These are phyloP conservation scores for Xerocomellus chrysenteron DNA, from an alignment of 768 basidiomycete genomes.

Conservation along the genomic window DNA sequence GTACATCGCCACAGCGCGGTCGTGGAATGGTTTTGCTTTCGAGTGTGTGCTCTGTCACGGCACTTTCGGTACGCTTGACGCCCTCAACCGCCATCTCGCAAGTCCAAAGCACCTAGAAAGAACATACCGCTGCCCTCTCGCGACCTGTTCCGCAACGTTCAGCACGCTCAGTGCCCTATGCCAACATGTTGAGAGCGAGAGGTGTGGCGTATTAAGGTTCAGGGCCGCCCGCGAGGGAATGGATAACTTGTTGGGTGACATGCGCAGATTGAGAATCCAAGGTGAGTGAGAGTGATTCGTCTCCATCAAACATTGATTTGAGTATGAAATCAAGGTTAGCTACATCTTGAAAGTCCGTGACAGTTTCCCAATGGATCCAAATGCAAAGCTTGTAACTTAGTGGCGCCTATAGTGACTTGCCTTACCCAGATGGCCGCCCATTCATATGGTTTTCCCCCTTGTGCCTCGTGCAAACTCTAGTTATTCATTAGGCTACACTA, in stretches of 20 bases:
- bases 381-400: constrained; percentile 7
- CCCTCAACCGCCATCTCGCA: constrained; percentile 61
- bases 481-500: constrained; percentile 9
- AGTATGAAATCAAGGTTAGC: constrained; percentile 19
- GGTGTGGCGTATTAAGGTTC: constrained; percentile 55
- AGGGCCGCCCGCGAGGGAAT: constrained; percentile 39
- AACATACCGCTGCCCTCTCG: constrained; percentile 54
- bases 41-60: constrained; percentile 66
- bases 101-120: constrained; percentile 58
- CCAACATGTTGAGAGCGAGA: constrained; percentile 65
- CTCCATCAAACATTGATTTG: neutral
- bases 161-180: constrained; percentile 55
- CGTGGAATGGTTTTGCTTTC: constrained; percentile 45
- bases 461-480: constrained; percentile 13
- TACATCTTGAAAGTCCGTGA: constrained; percentile 27
- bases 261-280: constrained; percentile 15
- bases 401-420: constrained; percentile 10
- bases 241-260: constrained; percentile 30
- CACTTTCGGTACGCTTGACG: constrained; percentile 38
- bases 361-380: constrained; percentile 4
- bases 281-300: constrained; percentile 6
- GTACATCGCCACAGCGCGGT: constrained; percentile 35
- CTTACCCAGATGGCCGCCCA: constrained; percentile 21
- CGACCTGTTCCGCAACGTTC: constrained; percentile 44
- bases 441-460: constrained; percentile 9